phyloP scores from a whole-genome alignment of 495 filamentous ascomycete species.

The Penicillium desertorum region DNA sequence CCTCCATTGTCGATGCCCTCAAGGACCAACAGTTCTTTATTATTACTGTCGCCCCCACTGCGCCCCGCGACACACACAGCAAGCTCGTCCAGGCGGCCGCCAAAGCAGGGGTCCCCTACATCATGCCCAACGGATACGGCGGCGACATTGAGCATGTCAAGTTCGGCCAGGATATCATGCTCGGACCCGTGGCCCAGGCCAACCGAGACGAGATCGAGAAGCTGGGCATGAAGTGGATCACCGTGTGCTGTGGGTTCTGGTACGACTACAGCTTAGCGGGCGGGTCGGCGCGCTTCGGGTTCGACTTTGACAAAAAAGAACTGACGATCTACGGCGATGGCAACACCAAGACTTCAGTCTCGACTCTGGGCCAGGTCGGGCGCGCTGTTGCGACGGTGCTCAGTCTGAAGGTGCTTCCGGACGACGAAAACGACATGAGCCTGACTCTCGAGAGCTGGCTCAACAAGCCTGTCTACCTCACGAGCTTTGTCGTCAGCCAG shows the following conservation, averaged over 20 bases:
- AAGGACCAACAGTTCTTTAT: conserved; percentile 58
- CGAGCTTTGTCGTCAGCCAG: conserved; percentile 51
- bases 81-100: conserved; percentile 61
- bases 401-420: conserved; percentile 46
- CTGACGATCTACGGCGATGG: conserved; percentile 55
- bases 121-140: conserved; percentile 62
- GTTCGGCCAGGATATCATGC: conserved; percentile 21
- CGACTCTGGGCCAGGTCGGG: conserved; percentile 50
- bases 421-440: conserved; percentile 44
- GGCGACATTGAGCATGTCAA: conserved; percentile 33
- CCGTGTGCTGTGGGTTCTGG: conserved; percentile 52
- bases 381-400: conserved; percentile 48
- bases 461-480: conserved; percentile 47
- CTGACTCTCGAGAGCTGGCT: conserved; percentile 36
- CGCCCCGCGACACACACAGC: conserved; percentile 46
- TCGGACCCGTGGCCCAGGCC: conserved; percentile 20
- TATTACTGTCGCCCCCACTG: conserved; percentile 54
- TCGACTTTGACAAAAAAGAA: conserved; percentile 45
- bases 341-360: conserved; percentile 35
- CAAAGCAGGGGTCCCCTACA: conserved; percentile 58
- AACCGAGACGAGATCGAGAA: conserved; percentile 40
- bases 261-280: conserved; percentile 52
- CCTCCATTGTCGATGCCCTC: conserved; percentile 48
- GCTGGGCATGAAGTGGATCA: conserved; percentile 52
- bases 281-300: conserved; percentile 39